phyloP scores from a whole-genome alignment of 805 yeast species.

The Alloascoidea africana region DNA sequence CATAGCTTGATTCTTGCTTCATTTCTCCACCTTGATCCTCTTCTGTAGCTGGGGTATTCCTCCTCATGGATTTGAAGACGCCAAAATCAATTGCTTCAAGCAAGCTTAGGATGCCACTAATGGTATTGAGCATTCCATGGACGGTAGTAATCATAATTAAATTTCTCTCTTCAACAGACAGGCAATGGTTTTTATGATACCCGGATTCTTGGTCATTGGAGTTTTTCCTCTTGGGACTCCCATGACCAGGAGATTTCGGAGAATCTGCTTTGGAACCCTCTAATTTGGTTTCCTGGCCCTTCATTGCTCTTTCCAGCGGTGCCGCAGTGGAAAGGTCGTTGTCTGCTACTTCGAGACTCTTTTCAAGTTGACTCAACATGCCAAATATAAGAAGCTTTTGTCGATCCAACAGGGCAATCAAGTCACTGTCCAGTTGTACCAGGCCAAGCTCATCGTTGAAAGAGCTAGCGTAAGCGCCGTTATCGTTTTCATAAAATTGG shows the following conservation, averaged over 20 bases:
- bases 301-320: slow-evolving; percentile 12
- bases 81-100: not conserved
- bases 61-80: not conserved
- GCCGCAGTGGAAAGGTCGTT: slow-evolving; percentile 17
- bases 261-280: not conserved
- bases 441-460: not conserved
- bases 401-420: not conserved
- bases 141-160: slow-evolving; percentile 35
- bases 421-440: slow-evolving; percentile 1
- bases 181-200: too few species aligned
- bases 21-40: not conserved
- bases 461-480: not conserved
- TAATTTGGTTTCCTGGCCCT: not conserved
- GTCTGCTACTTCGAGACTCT: slow-evolving; percentile 17
- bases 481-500: not conserved
- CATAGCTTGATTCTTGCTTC: not conserved
- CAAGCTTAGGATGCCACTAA: slow-evolving; percentile 1
- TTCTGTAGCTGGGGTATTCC: not conserved
- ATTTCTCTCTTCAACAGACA: slow-evolving; percentile 25
- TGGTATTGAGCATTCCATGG: slow-evolving; percentile 15
- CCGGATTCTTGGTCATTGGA: too few species aligned
- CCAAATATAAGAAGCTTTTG: slow-evolving; percentile 1
- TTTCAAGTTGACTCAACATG: slow-evolving; percentile 21
- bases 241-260: not conserved
- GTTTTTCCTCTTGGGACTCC: not conserved